A percentile compares a stretch with the other conserved stretches of the same genome.
These are phyloP conservation scores for Corchorus olitorius DNA, from an alignment of 345 rosid species.

Conservation along the genomic window DNA sequence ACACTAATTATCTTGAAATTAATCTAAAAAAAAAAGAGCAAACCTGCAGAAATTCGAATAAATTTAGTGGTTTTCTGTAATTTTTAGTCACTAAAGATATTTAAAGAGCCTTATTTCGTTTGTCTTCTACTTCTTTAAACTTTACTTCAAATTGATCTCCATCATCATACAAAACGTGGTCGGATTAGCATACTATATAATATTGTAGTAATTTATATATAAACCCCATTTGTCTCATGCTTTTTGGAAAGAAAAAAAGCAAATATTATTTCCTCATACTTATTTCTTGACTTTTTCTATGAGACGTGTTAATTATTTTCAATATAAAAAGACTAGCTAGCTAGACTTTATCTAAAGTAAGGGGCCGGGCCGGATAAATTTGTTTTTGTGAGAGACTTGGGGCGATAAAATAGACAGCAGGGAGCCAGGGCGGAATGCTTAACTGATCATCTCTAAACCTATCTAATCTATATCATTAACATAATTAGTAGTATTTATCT, in stretches of 20 bases:
- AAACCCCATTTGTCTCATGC: not conserved
- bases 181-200: not conserved
- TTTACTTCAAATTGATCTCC: not conserved
- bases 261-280: not conserved
- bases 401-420: not conserved
- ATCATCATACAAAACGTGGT: not conserved
- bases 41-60: not conserved
- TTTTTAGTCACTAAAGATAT: no score
- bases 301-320: not conserved
- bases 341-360: not conserved
- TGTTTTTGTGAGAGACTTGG: not conserved
- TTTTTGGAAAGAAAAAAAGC: not conserved
- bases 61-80: not conserved
- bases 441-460: no score
- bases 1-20: not conserved
- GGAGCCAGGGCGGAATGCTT: not conserved
- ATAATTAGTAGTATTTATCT: no score
- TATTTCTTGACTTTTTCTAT: not conserved
- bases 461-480: not conserved
- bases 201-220: no score
- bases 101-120: not conserved
- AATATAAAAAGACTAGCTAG: not conserved
- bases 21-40: not conserved
- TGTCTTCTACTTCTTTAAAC: not conserved
- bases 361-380: not conserved